phyloP scores from a whole-genome alignment of 208 protist genomes.

The Leishmania lainsoni region DNA sequence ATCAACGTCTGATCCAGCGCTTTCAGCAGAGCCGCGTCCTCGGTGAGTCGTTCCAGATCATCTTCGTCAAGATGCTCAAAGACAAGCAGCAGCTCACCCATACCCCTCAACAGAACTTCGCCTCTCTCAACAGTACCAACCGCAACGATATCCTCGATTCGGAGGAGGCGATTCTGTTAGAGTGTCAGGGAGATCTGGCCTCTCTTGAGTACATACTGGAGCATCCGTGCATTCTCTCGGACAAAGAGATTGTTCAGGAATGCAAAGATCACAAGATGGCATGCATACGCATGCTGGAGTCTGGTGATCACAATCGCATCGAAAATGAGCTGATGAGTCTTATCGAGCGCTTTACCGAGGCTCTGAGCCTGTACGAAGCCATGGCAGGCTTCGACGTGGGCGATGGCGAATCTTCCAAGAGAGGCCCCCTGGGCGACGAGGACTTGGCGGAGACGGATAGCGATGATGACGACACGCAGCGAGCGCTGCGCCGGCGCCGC shows the following conservation, averaged over 20 bases:
- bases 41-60: conserved; percentile 58
- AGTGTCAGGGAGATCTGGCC: conserved; percentile 85
- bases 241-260: conserved; percentile 77
- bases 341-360: conserved; percentile 82
- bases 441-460: conserved; percentile 62
- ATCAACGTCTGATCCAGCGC: conserved; percentile 71
- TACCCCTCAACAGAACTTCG: conserved; percentile 37
- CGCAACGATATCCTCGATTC: conserved; percentile 68
- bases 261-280: conserved; percentile 84
- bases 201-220: conserved; percentile 90
- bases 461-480: conserved; percentile 79
- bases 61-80: conserved; percentile 43
- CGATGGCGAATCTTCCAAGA: conserved; percentile 67
- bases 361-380: conserved; percentile 81
- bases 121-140: conserved; percentile 35
- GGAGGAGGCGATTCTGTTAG: conserved; percentile 73
- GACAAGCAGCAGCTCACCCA: conserved; percentile 16
- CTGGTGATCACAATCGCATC: conserved; percentile 69
- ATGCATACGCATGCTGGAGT: conserved; percentile 86
- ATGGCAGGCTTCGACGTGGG: conserved; percentile 88
- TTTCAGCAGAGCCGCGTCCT: conserved; percentile 77
- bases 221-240: conserved; percentile 80
- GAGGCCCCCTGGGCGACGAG: conserved; percentile 55
- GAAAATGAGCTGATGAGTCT: conserved; percentile 79
- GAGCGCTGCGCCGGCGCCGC: conserved; percentile 47